Conservation (phyloP, 2,329 filamentous ascomycete species). For the Leptographium wingfieldii region DNA sequence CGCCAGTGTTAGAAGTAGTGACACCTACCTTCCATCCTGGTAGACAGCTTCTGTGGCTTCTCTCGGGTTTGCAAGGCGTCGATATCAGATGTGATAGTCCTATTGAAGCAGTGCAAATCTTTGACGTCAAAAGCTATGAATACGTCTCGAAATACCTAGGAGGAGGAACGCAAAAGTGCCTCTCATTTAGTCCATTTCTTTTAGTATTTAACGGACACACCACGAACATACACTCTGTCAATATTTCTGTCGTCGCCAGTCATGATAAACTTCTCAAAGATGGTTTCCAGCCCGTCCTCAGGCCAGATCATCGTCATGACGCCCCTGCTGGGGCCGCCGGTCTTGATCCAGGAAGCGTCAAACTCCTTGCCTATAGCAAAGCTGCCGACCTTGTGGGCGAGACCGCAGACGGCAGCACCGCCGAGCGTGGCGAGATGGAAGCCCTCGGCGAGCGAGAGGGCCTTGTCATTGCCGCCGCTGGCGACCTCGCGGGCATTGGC, state of each 20-base stretch:
- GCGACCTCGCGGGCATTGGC: constrained; percentile 33
- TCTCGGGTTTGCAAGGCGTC: no score
- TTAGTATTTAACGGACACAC: background rate
- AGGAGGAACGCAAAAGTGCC: no score
- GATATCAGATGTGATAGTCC: no score
- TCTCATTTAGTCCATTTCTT: no score
- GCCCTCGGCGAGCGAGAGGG: constrained; percentile 35
- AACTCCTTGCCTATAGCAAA: constrained; percentile 41
- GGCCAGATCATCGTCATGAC: background rate
- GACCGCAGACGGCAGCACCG: constrained; percentile 44
- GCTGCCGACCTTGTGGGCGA: constrained; percentile 40
- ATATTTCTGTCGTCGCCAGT: constrained; percentile 54
- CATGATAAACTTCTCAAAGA: constrained; percentile 54
- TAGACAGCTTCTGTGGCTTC: no score
- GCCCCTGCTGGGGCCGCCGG: background rate
- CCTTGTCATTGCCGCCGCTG: constrained; percentile 27
- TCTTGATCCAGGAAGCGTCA: background rate
- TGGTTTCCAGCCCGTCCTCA: constrained; percentile 20
- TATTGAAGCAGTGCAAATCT: no score
- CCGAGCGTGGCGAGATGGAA: constrained; percentile 51
- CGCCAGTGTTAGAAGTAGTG: no score
- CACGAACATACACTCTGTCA: constrained; percentile 37
- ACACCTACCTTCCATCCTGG: no score
- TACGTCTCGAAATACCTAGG: no score
- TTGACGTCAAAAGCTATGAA: no score